A percentile compares a stretch with the other conserved stretches of the same genome.
phyloP scores from a whole-genome alignment of 1,284 basidiomycete species.

The Polyporus tsugae region DNA sequence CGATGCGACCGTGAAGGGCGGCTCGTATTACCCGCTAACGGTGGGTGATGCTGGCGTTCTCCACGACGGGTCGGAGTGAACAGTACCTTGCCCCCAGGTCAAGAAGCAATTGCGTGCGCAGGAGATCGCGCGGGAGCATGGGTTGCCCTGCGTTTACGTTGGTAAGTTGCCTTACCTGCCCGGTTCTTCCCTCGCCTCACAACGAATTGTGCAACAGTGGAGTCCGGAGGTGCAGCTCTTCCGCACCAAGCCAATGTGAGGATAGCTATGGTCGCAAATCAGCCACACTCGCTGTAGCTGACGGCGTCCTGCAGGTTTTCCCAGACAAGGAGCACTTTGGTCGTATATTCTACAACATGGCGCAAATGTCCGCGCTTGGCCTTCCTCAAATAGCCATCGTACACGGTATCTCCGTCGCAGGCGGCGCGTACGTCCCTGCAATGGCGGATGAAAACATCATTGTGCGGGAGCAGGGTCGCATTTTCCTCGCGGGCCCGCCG shows the following conservation, averaged over 20 bases:
- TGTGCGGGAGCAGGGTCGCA: conserved; percentile 91
- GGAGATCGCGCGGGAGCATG: conserved; percentile 90
- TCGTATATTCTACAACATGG: conserved; percentile 98
- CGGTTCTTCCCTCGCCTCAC: background rate
- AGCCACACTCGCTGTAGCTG: background rate
- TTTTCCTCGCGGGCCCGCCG: conserved; percentile 96
- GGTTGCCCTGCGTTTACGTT: conserved; percentile 91
- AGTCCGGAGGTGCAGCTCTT: conserved; percentile 93
- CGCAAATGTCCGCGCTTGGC: conserved; percentile 89
- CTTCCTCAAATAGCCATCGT: conserved; percentile 95
- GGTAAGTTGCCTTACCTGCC: conserved; percentile 52
- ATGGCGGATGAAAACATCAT: conserved; percentile 98
- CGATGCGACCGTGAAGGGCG: conserved; percentile 94
- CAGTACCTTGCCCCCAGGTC: conserved; percentile 55
- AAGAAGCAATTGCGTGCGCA: conserved; percentile 97
- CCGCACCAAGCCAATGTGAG: conserved; percentile 90
- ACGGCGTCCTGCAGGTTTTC: conserved; percentile 59
- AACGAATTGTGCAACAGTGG: conserved; percentile 59
- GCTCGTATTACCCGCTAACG: conserved; percentile 92
- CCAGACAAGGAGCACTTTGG: conserved; percentile 95
- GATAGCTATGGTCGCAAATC: background rate
- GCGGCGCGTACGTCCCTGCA: conserved; percentile 92
- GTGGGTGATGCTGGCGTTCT: conserved; percentile 48
- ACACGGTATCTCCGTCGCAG: conserved; percentile 94
- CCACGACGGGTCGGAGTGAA: background rate